Conservation (phyloP, 2,329 filamentous ascomycete genomes). For the Pseudogymnoascus sp. region DNA sequence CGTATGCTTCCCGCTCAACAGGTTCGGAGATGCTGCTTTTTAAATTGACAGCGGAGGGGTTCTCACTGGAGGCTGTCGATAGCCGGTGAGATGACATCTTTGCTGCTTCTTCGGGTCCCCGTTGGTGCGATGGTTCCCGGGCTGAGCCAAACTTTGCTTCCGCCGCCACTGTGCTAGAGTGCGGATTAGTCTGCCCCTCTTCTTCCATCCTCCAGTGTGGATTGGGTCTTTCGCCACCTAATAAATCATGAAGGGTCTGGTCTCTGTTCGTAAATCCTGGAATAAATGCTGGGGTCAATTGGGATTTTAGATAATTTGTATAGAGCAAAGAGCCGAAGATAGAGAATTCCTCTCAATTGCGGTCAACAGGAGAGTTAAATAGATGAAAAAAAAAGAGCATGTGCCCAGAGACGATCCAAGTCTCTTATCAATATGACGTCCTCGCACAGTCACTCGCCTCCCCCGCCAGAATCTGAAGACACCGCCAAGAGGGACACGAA, state of each 20-base stretch:
- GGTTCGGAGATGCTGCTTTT: background rate
- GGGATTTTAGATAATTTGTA: background rate
- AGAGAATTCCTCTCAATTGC: background rate
- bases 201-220: background rate
- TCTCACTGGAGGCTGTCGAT: slow-evolving; percentile 4
- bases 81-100: slow-evolving; percentile 1
- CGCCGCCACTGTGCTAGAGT: slow-evolving; percentile 2
- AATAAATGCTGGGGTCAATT: background rate
- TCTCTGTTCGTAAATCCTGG: background rate
- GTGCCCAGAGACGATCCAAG: slow-evolving; percentile 2
- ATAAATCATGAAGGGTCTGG: background rate
- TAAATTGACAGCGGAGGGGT: background rate
- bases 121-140: slow-evolving; percentile 1
- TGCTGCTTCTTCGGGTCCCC: background rate
- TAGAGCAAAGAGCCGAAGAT: background rate
- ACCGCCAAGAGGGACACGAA: background rate
- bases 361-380: background rate
- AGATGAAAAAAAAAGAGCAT: background rate
- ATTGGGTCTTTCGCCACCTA: slow-evolving; percentile 1
- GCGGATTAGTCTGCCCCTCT: slow-evolving; percentile 4
- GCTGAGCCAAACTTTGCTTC: slow-evolving; percentile 6
- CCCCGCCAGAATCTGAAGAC: background rate
- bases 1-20: background rate
- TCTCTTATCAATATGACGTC: slow-evolving; percentile 5
- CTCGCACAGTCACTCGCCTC: background rate